These are phyloP conservation scores for Aspergillus ostianus DNA, from an alignment of 495 filamentous ascomycete species.

Conservation along the genomic window DNA sequence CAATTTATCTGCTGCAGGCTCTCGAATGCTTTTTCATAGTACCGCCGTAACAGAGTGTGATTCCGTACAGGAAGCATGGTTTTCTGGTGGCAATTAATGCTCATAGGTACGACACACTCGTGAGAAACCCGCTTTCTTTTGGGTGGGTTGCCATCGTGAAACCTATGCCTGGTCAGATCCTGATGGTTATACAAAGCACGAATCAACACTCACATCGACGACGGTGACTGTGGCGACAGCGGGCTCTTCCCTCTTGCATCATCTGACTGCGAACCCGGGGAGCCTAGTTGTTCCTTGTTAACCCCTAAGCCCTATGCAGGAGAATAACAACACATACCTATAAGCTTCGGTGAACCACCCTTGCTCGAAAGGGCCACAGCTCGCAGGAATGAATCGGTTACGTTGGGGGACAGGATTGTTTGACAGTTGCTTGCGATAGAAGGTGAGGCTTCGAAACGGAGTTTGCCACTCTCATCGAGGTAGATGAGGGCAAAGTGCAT, in stretches of 20 bases:
- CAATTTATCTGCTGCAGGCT: constrained; percentile 71
- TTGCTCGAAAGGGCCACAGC: constrained; percentile 34
- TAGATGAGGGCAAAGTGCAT: constrained; percentile 42
- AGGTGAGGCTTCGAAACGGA: constrained; percentile 35
- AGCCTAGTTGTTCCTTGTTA: constrained; percentile 2
- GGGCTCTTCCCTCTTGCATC: constrained; percentile 15
- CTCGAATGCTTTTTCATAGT: constrained; percentile 63
- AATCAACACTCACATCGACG: constrained; percentile 12
- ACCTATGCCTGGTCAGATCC: not conserved
- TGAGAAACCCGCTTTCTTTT: constrained; percentile 27
- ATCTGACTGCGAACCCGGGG: constrained; percentile 4
- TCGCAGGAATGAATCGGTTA: constrained; percentile 35
- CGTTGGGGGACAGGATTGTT: constrained; percentile 33
- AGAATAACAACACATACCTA: constrained; percentile 14
- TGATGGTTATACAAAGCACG: not conserved
- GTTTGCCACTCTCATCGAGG: constrained; percentile 34
- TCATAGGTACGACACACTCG: constrained; percentile 28
- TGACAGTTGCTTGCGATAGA: constrained; percentile 35
- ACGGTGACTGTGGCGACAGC: constrained; percentile 19
- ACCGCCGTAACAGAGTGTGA: constrained; percentile 49
- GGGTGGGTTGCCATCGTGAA: constrained; percentile 10
- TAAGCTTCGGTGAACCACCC: constrained; percentile 12
- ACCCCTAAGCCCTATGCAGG: not conserved
- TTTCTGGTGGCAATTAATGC: constrained; percentile 30
- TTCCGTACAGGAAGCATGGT: constrained; percentile 54